Conservation (phyloP, 2,329 filamentous ascomycete species). For the Sordariomycetes sp. region DNA sequence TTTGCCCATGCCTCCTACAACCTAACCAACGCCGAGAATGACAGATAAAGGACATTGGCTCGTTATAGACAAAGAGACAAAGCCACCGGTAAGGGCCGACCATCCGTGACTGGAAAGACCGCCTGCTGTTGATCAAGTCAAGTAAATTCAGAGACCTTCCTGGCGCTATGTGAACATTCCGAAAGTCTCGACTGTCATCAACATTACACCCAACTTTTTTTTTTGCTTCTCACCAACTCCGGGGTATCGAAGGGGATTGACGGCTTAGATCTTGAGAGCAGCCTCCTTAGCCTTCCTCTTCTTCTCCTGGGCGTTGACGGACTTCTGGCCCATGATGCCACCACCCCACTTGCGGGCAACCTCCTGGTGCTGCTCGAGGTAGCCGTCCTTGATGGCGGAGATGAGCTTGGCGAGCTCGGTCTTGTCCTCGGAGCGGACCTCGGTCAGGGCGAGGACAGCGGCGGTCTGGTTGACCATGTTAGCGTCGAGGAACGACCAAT, state of each 20-base stretch:
- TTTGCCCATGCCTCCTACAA: constrained; percentile 3
- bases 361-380: constrained; percentile 90
- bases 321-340: constrained; percentile 98
- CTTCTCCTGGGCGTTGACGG: constrained; percentile 64
- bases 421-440: constrained; percentile 98
- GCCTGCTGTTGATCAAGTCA: background rate
- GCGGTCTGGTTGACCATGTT: constrained; percentile 61
- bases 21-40: constrained; percentile 1
- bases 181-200: background rate
- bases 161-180: background rate
- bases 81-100: background rate
- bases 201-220: constrained; percentile 6
- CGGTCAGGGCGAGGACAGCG: constrained; percentile 87
- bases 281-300: constrained; percentile 86
- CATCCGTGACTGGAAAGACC: background rate
- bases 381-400: constrained; percentile 94
- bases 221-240: constrained; percentile 1
- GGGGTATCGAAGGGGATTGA: background rate
- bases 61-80: background rate
- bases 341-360: constrained; percentile 92
- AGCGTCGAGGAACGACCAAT: background rate
- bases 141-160: background rate
- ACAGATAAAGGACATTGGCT: background rate
- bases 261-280: constrained; percentile 92
- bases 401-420: constrained; percentile 93